Conservation (phyloP, 2,329 filamentous ascomycete species). For the Leptoxyphium fumago region DNA sequence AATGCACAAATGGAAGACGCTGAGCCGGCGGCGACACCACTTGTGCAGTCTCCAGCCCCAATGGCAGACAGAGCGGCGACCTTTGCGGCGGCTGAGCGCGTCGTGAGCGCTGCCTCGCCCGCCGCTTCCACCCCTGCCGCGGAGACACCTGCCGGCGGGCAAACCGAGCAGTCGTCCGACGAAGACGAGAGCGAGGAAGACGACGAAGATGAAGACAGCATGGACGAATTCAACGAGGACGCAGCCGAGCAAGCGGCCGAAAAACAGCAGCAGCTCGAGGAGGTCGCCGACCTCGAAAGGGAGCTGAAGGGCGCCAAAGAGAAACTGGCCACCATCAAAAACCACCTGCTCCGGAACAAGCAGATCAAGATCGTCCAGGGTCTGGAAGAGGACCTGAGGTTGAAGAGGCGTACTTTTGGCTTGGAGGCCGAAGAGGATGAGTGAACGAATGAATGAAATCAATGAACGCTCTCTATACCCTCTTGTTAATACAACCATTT, state of each 20-base stretch:
- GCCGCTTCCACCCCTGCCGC: slow-evolving; percentile 7
- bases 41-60: not conserved
- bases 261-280: slow-evolving; percentile 33
- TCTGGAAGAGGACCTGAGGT: slow-evolving; percentile 37
- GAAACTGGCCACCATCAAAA: slow-evolving; percentile 26
- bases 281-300: slow-evolving; percentile 40
- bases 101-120: slow-evolving; percentile 14
- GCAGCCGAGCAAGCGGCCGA: slow-evolving; percentile 33
- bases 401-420: slow-evolving; percentile 34
- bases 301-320: slow-evolving; percentile 28
- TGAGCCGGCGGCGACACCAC: slow-evolving; percentile 4
- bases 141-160: slow-evolving; percentile 15
- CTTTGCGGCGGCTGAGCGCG: slow-evolving; percentile 11
- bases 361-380: slow-evolving; percentile 34
- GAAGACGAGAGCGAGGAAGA: slow-evolving; percentile 31
- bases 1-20: slow-evolving; percentile 21
- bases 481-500: no score
- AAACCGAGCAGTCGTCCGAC: slow-evolving; percentile 5
- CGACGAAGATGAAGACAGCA: slow-evolving; percentile 28
- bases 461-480: no score
- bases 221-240: slow-evolving; percentile 36
- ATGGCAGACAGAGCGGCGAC: not conserved
- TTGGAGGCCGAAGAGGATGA: slow-evolving; percentile 17
- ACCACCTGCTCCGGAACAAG: slow-evolving; percentile 34
- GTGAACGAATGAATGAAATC: not conserved